Conservation (phyloP, 2,329 filamentous ascomycete species). For the Colletotrichum lini region DNA sequence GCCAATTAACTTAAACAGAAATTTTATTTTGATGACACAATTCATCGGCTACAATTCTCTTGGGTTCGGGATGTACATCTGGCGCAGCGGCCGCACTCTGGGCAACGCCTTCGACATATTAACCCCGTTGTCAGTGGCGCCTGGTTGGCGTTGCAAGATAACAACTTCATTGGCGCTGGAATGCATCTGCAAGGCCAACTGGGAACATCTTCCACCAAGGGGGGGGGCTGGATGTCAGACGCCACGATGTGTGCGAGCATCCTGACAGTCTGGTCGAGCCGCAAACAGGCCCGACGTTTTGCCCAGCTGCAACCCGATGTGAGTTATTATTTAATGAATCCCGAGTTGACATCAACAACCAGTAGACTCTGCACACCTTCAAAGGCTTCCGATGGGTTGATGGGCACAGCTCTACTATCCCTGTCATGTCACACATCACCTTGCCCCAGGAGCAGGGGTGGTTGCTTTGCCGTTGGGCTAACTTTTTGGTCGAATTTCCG, state of each 20-base stretch:
- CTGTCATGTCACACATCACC: conserved; percentile 40
- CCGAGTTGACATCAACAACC: background rate
- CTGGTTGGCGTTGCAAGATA: background rate
- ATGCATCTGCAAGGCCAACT: background rate
- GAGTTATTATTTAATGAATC: background rate
- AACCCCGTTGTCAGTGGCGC: conserved; percentile 4
- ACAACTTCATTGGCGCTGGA: background rate
- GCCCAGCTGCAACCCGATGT: conserved; percentile 6
- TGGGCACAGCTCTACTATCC: conserved; percentile 22
- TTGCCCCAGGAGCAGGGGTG: conserved; percentile 32
- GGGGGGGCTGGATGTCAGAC: background rate
- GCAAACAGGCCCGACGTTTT: conserved; percentile 10
- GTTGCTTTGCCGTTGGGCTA: conserved; percentile 40
- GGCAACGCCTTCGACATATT: background rate
- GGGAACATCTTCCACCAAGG: background rate
- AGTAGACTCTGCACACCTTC: background rate
- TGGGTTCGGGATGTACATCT: background rate
- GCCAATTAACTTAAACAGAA: conserved; percentile 6
- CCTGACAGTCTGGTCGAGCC: conserved; percentile 2
- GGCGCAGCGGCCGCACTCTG: conserved; percentile 8
- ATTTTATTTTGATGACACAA: background rate
- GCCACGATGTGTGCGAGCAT: conserved; percentile 1
- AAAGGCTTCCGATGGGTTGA: conserved; percentile 9
- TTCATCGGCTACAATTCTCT: background rate
- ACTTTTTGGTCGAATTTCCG: conserved; percentile 17